phyloP scores from a whole-genome alignment of 2,329 filamentous ascomycete species.

The Colletotrichum zoysiae region DNA sequence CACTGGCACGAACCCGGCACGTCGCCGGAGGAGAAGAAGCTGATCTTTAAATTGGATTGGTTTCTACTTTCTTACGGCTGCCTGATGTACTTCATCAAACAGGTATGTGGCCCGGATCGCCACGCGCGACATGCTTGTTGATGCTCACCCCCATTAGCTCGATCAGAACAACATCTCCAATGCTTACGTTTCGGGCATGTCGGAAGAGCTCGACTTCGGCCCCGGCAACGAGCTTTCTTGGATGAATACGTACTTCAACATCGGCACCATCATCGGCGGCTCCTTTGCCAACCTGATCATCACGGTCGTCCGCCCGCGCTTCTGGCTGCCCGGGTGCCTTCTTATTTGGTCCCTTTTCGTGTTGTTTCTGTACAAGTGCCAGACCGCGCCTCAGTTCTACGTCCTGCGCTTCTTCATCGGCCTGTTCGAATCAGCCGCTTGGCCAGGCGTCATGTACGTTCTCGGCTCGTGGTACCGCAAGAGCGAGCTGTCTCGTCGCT shows the following conservation, averaged over 20 bases:
- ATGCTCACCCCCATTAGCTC: slow-evolving; percentile 45
- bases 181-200: slow-evolving; percentile 63
- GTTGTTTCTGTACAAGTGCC: slow-evolving; percentile 56
- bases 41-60: slow-evolving; percentile 64
- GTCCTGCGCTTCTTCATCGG: slow-evolving; percentile 67
- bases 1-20: slow-evolving; percentile 59
- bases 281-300: slow-evolving; percentile 59
- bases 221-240: slow-evolving; percentile 57
- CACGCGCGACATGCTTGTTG: no score
- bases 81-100: slow-evolving; percentile 61
- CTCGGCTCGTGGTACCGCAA: slow-evolving; percentile 71
- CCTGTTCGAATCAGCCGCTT: slow-evolving; percentile 66
- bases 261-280: slow-evolving; percentile 61
- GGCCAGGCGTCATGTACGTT: slow-evolving; percentile 66
- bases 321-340: slow-evolving; percentile 56
- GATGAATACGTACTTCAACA: slow-evolving; percentile 61
- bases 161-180: slow-evolving; percentile 62
- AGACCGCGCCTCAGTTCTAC: slow-evolving; percentile 55
- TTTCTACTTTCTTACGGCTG: slow-evolving; percentile 58
- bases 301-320: slow-evolving; percentile 57
- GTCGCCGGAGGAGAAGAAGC: slow-evolving; percentile 55
- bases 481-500: slow-evolving; percentile 68
- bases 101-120: slow-evolving; percentile 6
- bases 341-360: slow-evolving; percentile 56
- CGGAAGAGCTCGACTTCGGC: slow-evolving; percentile 59